Evolutionary conservation across 2,329 filamentous ascomycete genomes (phyloP).

Genomic region (Fusarium veterinarium): DNA sequence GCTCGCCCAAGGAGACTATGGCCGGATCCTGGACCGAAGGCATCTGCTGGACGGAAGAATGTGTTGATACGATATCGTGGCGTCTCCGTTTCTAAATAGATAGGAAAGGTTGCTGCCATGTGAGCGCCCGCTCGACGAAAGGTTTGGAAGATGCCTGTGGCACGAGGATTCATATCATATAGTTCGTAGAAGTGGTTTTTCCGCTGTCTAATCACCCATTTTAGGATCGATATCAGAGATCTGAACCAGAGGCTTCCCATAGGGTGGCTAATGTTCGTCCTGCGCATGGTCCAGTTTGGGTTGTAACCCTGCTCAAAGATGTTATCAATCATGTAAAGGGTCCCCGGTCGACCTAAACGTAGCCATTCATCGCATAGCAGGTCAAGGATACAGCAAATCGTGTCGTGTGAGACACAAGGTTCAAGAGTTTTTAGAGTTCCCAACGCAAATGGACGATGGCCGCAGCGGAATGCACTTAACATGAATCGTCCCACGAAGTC

Average conservation of each 20-base stretch:
- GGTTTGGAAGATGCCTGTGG: background rate
- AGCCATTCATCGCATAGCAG: background rate
- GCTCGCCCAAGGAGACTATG: background rate
- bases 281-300: background rate
- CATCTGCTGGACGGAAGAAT: background rate
- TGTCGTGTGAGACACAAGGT: background rate
- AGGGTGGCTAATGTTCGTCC: fast-evolving
- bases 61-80: background rate
- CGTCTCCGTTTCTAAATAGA: background rate
- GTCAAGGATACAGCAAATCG: background rate
- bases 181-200: no score
- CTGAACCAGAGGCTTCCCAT: background rate
- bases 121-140: background rate
- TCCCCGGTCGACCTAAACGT: no score
- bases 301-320: background rate
- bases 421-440: background rate
- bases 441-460: background rate
- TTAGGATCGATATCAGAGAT: background rate
- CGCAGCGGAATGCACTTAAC: background rate
- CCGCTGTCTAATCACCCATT: background rate
- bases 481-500: background rate
- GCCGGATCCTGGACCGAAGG: background rate
- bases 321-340: no score
- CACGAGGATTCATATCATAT: no score
- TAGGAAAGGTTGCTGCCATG: background rate